Percentiles rank a stretch among this genome's conserved stretches.
phyloP scores from a whole-genome alignment of 768 basidiomycete species.

The Boletus reticulatus region DNA sequence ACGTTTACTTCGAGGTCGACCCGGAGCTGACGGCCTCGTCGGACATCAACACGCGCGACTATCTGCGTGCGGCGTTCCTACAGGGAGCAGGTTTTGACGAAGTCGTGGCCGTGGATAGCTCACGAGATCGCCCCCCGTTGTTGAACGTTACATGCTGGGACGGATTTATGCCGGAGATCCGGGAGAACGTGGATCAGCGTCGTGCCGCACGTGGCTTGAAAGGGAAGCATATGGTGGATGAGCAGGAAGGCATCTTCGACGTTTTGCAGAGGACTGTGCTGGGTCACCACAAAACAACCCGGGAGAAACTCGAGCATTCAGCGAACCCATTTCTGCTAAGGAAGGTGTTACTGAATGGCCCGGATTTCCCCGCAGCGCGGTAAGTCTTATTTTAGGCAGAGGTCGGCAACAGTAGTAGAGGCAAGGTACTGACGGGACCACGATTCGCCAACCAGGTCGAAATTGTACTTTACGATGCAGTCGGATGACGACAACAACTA shows the following conservation, averaged over 20 bases:
- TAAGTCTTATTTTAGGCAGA: no score
- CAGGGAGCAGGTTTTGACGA: neutral
- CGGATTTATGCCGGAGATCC: neutral
- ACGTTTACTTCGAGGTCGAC: neutral
- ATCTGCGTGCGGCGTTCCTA: neutral
- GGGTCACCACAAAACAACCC: neutral
- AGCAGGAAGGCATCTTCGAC: neutral
- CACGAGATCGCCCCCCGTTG: neutral
- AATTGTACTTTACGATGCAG: no score
- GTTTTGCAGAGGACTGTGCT: neutral
- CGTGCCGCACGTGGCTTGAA: neutral
- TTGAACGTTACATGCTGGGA: neutral
- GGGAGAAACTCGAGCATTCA: neutral
- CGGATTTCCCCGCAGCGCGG: accelerated
- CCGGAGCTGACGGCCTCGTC: neutral
- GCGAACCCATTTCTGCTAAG: no score
- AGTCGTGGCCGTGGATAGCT: no score
- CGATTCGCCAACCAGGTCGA: no score
- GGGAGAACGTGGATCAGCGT: neutral
- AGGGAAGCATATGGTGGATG: neutral
- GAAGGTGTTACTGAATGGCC: no score
- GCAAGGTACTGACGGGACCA: no score
- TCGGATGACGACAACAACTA: no score
- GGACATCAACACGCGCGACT: neutral
- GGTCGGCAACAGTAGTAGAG: no score